A percentile compares a stretch with the other conserved stretches of the same genome.
These are phyloP conservation scores for Trametes cubensis DNA, from an alignment of 768 basidiomycete species.

Conservation along the genomic window DNA sequence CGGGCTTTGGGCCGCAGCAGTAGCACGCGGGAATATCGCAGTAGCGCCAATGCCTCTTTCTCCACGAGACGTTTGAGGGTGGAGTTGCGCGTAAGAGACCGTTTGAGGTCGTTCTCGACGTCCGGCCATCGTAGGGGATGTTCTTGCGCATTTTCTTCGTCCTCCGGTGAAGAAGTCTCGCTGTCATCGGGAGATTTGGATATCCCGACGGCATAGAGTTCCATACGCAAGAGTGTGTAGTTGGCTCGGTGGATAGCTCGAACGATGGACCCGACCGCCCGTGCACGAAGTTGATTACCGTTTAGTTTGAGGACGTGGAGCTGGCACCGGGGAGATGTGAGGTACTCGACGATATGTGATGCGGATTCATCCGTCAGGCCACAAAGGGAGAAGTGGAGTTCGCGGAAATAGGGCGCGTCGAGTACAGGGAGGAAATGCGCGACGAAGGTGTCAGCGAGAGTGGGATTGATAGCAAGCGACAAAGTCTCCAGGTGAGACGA, in stretches of 20 bases:
- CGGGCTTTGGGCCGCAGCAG: constrained; percentile 43
- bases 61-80: constrained; percentile 42
- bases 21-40: constrained; percentile 52
- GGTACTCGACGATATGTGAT: constrained; percentile 48
- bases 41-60: constrained; percentile 51
- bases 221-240: constrained; percentile 50
- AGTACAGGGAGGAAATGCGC: constrained; percentile 53
- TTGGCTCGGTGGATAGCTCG: constrained; percentile 49
- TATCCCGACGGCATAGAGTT: constrained; percentile 49
- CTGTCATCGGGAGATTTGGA: constrained; percentile 32
- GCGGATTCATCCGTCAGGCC: constrained; percentile 33
- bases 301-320: constrained; percentile 55
- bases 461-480: constrained; percentile 51
- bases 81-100: constrained; percentile 47
- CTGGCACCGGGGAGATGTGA: constrained; percentile 53
- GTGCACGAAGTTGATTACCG: constrained; percentile 54
- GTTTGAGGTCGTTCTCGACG: constrained; percentile 37
- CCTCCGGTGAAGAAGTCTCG: constrained; percentile 29
- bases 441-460: constrained; percentile 54
- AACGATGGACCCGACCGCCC: constrained; percentile 48
- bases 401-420: constrained; percentile 49
- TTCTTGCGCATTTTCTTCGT: constrained; percentile 27
- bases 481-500: constrained; percentile 53
- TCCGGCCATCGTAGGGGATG: constrained; percentile 40
- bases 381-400: constrained; percentile 56